These are phyloP conservation scores for Aspergillus uvarum DNA, from an alignment of 2,329 filamentous ascomycete genomes.

Conservation along the genomic window DNA sequence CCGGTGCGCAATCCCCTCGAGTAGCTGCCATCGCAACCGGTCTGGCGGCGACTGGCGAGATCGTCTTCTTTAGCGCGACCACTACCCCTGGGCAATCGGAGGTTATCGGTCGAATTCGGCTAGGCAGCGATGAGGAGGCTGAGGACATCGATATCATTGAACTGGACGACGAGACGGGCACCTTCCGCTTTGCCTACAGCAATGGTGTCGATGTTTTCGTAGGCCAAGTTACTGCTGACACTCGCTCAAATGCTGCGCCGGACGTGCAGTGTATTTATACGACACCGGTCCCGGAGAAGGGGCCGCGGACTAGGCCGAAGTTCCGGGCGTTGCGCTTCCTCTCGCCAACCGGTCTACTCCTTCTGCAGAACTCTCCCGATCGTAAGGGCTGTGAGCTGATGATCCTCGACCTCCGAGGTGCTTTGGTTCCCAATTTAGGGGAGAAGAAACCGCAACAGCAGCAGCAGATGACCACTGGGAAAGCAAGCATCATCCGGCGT, in stretches of 20 bases:
- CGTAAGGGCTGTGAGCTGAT: conserved; percentile 57
- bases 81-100: conserved; percentile 54
- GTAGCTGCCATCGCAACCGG: conserved; percentile 79
- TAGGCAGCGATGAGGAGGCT: conserved; percentile 54
- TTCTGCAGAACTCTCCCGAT: conserved; percentile 57
- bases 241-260: conserved; percentile 43
- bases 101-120: conserved; percentile 54
- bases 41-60: conserved; percentile 70
- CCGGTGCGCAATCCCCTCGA: conserved; percentile 54
- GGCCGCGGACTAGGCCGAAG: conserved; percentile 45
- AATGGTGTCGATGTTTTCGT: conserved; percentile 72
- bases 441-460: neutral
- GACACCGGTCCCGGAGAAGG: conserved; percentile 40
- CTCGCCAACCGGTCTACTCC: conserved; percentile 52
- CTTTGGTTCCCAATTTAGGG: conserved; percentile 12
- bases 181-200: conserved; percentile 75
- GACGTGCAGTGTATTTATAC: conserved; percentile 40
- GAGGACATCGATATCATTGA: conserved; percentile 47
- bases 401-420: conserved; percentile 41
- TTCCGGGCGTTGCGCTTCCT: conserved; percentile 59
- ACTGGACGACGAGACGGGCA: conserved; percentile 28
- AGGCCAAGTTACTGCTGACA: conserved; percentile 57
- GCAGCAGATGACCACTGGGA: neutral
- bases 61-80: conserved; percentile 74
- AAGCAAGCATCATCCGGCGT: conserved; percentile 49